Evolutionary conservation across 2,329 filamentous ascomycete genomes (phyloP), one percentile per base, ranked within the genome.

Genomic region (Stylonectria norvegica): DNA sequence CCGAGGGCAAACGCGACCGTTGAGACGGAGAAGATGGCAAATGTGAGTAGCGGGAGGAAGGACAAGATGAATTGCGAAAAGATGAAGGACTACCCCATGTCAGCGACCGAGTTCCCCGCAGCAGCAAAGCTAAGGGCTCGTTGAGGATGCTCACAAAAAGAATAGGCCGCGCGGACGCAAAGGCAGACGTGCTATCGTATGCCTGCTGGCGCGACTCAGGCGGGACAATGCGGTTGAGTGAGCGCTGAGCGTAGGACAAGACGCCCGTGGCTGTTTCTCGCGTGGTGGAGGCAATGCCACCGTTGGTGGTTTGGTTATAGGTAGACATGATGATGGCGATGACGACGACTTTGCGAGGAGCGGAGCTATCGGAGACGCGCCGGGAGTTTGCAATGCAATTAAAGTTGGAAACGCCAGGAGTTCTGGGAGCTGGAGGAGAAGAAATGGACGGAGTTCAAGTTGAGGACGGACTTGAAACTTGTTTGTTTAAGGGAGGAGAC

Each of bases 41-140:
- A 91, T 47, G 89, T 66, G 28, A 81, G 63, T 43, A 90, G 55
- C 1, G 87, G 87, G 11, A 86, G 62, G 42, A 80, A 74, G 11
- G 80, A 81, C 47, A 89, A 72, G 43, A 80, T 61, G 42, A 83
- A 55, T 60, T 90, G 86, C 20, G 75, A 69, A 32, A 77, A 64
- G 42, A 89, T 59, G 61, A 93, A 87, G 43, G 81, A 78, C 85
- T 88, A 48, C 3, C 11, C 12, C 23, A 17, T 22, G 18, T 12
- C 10, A 20, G 20, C 7, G 35, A 20, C 18, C 11, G 23, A 23
- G 18, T 17, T n/a, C n/a, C n/a, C n/a, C n/a, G n/a, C n/a, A n/a
- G n/a, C n/a, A n/a, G n/a, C n/a, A n/a, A n/a, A n/a, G n/a, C 17
- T 14, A 34, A 27, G 16, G 16, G 34, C 15, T 14, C 4, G 34